Evolutionary conservation across 139 green algal species (phyloP), one percentile per base, ranked within the genome.

Genomic region (Chlamydomonas asymmetrica): DNA sequence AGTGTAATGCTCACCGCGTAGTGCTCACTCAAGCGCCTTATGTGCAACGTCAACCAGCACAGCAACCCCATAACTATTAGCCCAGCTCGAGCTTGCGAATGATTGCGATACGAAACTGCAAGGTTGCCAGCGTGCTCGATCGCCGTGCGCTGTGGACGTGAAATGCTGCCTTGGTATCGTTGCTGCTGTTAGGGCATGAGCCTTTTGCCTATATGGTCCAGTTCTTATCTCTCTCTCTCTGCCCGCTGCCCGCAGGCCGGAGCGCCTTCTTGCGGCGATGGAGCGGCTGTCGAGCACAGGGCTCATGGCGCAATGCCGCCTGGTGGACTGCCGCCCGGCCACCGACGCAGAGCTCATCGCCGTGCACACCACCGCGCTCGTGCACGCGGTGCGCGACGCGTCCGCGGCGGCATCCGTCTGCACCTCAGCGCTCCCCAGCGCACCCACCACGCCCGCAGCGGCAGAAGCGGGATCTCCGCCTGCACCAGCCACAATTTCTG

Each of bases 221-320:
- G 7, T 20, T 4, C 37, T 38, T 41, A 8, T 38, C 37, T 66
- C 35, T 37, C 35, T 66, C n/a, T 29, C 63, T 22, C 23, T 8
- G 1, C 22, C 8, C 38, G 34, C 39, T 23, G 18, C 0, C 39
- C 25, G 5, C 78, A 82, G 90, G 22, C 87, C 90, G 18, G 90
- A 95, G 81, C 80, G 90, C 29, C 70, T 95, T 40, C 78, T 69
- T 25, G 88, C 89, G 23, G 85, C 94, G 38, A 81, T 93, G 73
- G 83, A 88, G 0, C 84, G 89, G 35, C 82, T 95, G 45, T 59
- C 74, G 22, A 56, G 73, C 0, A 65, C 69, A 3, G 84, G 89
- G 0, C 74, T 93, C 3, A 40, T 74, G 38, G 23, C 48, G 2
- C 69, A 50, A 8, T 86, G 80, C 66, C 48, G 23, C 5, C 57